Base-by-base conservation (phyloP, 805 yeast genomes). In the Pichia cabralensis region DNA sequence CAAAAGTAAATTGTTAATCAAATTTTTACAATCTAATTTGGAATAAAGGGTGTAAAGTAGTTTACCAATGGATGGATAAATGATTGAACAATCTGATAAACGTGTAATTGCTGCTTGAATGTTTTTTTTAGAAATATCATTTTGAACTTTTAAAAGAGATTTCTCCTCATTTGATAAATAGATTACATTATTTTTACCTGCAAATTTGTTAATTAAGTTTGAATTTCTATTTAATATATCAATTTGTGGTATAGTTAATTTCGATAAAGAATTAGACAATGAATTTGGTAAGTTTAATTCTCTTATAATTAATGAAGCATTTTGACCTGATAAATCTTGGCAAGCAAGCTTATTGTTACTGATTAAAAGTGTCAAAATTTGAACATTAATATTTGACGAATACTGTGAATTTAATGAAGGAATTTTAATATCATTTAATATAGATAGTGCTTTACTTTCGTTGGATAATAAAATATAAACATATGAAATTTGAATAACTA, bases 401-500 rank as follows among this genome's bases (percentile, higher is more conserved):
- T n/a, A n/a, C n/a, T n/a, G n/a, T n/a, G n/a, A n/a, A n/a, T n/a
- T n/a, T n/a, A n/a, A n/a, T n/a, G n/a, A n/a, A n/a, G n/a, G 27
- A 13, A 51, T 33, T 13, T 61, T 61, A 9, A 65, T 42, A 3
- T 50, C 43, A 3, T 59, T 46, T 33, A 74, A 56, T 4, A 73
- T 52, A 3, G 46, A 37, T 25, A 47, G 31, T 3, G 76, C 57
- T 14, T 59, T 56, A 1, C 47, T 56, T 3, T 34, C 30, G 12
- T 64, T 47, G 7, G 68, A 69, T 25, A 43, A 30, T 12, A 58
- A 36, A 24, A 64, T 66, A 34, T 70, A 56, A 14, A 71, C 68
- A 45, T 67, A 77, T 3, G 82, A 77, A 21, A 68, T 69, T 43
- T 80, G 80, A 28, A 76, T 52, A 38, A 65, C 53, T 15, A 78